These are phyloP conservation scores for Rubroboletus satanas DNA, from an alignment of 768 basidiomycete genomes.

Conservation along the genomic window DNA sequence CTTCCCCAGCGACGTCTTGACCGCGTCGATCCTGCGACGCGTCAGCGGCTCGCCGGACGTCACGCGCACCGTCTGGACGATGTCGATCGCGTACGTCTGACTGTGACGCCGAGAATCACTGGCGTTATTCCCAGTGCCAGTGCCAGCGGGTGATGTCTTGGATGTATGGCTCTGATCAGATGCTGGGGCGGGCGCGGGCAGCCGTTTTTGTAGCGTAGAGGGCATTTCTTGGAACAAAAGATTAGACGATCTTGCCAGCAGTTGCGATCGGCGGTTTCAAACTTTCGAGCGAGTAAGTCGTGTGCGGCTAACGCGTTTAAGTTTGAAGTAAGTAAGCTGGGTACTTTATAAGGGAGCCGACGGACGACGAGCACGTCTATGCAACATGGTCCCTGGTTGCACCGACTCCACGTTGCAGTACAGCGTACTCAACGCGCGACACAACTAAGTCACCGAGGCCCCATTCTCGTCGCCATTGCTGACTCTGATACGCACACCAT, in stretches of 20 bases:
- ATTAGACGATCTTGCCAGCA: not conserved
- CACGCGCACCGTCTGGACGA: slow-evolving; percentile 30
- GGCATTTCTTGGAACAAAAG: slow-evolving; percentile 10
- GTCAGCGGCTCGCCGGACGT: slow-evolving; percentile 27
- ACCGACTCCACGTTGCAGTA: slow-evolving; percentile 18
- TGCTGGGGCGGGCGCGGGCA: slow-evolving; percentile 5
- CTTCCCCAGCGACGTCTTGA: slow-evolving; percentile 28
- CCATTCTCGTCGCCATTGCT: slow-evolving; percentile 8
- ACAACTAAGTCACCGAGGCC: slow-evolving; percentile 12
- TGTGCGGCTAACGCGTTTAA: slow-evolving; percentile 1
- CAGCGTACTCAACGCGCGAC: slow-evolving; percentile 15
- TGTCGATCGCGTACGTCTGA: slow-evolving; percentile 27
- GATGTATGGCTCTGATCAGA: slow-evolving; percentile 11
- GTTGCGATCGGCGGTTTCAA: not conserved
- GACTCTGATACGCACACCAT: slow-evolving; percentile 1
- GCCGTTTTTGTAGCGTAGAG: slow-evolving; percentile 19
- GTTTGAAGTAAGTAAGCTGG: too few relatives aligned
- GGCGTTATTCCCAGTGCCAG: not conserved
- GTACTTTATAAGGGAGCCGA: slow-evolving; percentile 21
- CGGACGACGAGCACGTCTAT: slow-evolving; percentile 11
- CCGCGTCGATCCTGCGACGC: slow-evolving; percentile 24
- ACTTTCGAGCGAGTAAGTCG: not conserved
- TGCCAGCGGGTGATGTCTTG: not conserved
- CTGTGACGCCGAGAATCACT: slow-evolving; percentile 1
- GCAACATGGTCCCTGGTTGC: slow-evolving; percentile 16